Conservation (phyloP, 2,329 filamentous ascomycete species). For the Fonsecaea pedrosoi region DNA sequence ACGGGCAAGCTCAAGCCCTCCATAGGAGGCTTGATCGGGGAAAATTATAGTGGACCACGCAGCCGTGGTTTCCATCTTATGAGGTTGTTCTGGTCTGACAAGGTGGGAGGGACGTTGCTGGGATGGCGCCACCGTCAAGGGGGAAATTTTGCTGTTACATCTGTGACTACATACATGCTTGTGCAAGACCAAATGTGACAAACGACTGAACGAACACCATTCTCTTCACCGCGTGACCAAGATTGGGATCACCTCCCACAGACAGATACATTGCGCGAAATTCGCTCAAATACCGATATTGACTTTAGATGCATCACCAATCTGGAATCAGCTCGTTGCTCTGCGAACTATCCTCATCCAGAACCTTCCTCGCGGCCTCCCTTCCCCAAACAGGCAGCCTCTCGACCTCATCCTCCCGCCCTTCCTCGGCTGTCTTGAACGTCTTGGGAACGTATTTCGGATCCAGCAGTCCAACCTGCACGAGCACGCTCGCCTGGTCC, state of each 20-base stretch:
- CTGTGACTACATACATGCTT: neutral
- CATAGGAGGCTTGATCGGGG: slow-evolving; percentile 6
- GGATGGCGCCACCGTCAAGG: neutral
- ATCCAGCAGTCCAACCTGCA: slow-evolving; percentile 65
- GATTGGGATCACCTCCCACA: neutral
- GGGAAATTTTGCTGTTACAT: neutral
- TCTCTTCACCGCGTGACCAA: neutral
- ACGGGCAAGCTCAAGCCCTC: neutral
- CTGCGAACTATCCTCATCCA: slow-evolving; percentile 49
- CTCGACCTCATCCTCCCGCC: slow-evolving; percentile 44
- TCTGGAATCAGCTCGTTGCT: slow-evolving; percentile 43
- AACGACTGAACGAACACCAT: neutral
- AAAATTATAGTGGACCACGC: slow-evolving; percentile 15
- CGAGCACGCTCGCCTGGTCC: slow-evolving; percentile 67
- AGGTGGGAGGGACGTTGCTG: neutral
- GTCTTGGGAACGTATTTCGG: slow-evolving; percentile 60
- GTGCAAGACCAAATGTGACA: neutral
- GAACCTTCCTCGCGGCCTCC: slow-evolving; percentile 50
- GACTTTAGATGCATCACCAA: slow-evolving; percentile 35
- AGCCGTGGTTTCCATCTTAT: neutral
- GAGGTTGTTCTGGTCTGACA: neutral
- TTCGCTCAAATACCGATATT: neutral
- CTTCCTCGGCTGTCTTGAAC: slow-evolving; percentile 46
- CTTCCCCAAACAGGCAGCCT: slow-evolving; percentile 50
- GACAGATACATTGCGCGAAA: neutral